Evolutionary conservation across 192 early-diverging fungal species (phyloP), one percentile per base, ranked within the genome.

Genomic region (Backusella luteola): DNA sequence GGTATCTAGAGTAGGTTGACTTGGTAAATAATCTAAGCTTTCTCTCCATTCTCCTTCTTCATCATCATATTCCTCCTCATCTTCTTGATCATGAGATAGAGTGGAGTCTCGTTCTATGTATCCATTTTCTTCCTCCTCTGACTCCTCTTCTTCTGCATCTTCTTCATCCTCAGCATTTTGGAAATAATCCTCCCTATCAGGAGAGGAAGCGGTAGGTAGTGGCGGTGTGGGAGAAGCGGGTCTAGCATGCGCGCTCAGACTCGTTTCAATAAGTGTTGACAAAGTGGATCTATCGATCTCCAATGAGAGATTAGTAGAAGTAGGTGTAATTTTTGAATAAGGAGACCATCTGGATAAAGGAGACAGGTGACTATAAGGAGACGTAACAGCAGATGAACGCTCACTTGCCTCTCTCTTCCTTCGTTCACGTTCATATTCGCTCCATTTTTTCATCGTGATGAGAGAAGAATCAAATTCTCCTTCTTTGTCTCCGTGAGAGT

Each of bases 401-500:
- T 67, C 66, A 34, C 23, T 42, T 46, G 41, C 14, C 11, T 75
- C 74, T 21, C 42, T 38, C 32, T 41, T 44, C 46, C 46, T 69
- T 39, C 74, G 49, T 6, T 80, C 75, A 35, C 68, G 42, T 69
- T 73, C 85, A 73, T 81, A 94, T 76, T 94, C 93, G 67, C 86
- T 85, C 91, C 92, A 95, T 8, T 89, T 87, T 77, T 90, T 91
- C 90, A 93, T 92, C 23, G 87, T 84, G 38, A 95, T 93, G 79
- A 90, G 85, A 56, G 87, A 90, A 34, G 87, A 89, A 59, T 93
- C 93, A 80, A 93, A 95, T 77, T 93, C 91, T 59, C 93, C 94
- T 38, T 91, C 85, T 42, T 90, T 88, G 39, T 79, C 86, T 36
- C 91, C 89, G 66, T 94, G 91, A 44, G 86, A 85, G 8, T 84